Base-by-base conservation (phyloP, 495 filamentous ascomycete genomes). In the Hamigera avellanea region DNA sequence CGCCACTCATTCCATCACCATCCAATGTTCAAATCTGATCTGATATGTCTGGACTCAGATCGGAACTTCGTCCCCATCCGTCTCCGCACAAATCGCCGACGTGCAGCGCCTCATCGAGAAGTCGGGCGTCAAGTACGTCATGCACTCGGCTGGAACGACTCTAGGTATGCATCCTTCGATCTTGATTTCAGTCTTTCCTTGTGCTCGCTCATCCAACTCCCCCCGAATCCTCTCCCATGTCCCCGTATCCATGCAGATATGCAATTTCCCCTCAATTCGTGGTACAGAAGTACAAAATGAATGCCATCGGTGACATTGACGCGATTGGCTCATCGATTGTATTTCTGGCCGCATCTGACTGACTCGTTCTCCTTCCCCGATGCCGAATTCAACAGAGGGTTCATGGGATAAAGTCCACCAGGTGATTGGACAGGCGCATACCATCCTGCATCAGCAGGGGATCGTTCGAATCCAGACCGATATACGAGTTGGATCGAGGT, bases 61-160 rank as follows among this genome's bases (percentile, higher is more conserved):
- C 41, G 91, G 91, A 43, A 95, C 87, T 1, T 69, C 70, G 16
- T 78, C 70, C 4, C 73, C 82, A 23, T 94, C 86, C 7, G 88
- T 98, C 14, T 86, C 86, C 1, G 67, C 77, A 33, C 83, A 95
- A 56, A 74, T 98, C 21, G 88, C 91, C 27, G 76, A 81, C 27
- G 86, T 98, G 29, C 89, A 96, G 54, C 70, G 78, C n/a, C 66
- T 98, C 13, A 70, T 98, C 45, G 73, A 80, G 49, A 72, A 69
- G 35, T 86, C 79, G 40, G 85, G 83, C 6, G 49, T 96, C 44
- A 77, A 70, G 31, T 89, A 86, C 51, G 73, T 71, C 33, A 89
- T 96, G 86, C 89, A 95, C 53, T 86, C 83, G 2, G 83, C 83
- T 5, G 89, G 89, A 13, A 95, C 88, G 0, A 95, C 89, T 0